These are phyloP conservation scores for Globisporangium recalcitrans DNA, from an alignment of 352 stramenopile genomes.

Conservation along the genomic window DNA sequence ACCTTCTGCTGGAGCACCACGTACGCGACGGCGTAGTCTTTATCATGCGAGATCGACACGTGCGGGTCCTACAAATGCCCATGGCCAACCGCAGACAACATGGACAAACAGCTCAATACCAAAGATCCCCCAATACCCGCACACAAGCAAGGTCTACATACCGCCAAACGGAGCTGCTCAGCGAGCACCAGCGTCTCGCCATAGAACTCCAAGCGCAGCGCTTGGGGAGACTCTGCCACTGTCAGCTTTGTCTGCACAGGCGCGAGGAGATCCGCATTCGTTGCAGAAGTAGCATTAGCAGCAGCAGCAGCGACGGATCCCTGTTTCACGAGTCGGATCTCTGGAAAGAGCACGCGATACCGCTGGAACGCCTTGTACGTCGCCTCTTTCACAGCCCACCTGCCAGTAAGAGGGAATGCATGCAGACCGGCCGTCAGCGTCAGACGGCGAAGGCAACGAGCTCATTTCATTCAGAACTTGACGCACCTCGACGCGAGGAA, in stretches of 20 bases:
- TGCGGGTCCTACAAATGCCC: conserved; percentile 43
- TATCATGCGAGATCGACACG: conserved; percentile 78
- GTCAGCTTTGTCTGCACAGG: conserved; percentile 24
- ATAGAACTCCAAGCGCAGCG: conserved; percentile 49
- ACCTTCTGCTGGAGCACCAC: conserved; percentile 52
- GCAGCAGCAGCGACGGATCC: not conserved
- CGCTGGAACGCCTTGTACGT: conserved; percentile 80
- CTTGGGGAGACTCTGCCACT: conserved; percentile 27
- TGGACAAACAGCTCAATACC: no score
- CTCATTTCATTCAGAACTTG: not conserved
- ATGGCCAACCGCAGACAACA: no score
- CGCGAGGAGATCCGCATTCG: not conserved
- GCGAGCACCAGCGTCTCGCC: conserved; percentile 53
- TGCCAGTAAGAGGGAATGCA: not conserved
- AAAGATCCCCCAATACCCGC: no score
- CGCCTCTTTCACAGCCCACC: conserved; percentile 82
- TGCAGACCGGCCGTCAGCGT: not conserved
- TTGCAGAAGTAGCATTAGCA: not conserved
- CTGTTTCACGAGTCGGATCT: conserved; percentile 38
- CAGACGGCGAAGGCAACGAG: no score
- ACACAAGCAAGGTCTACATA: no score
- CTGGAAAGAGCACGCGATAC: conserved; percentile 74
- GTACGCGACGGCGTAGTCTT: conserved; percentile 77
- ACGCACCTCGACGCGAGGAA: conserved; percentile 62
- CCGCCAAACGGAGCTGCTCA: conserved; percentile 43